phyloP scores from a whole-genome alignment of 495 filamentous ascomycete species.

The Lasiosphaeris hirsuta region DNA sequence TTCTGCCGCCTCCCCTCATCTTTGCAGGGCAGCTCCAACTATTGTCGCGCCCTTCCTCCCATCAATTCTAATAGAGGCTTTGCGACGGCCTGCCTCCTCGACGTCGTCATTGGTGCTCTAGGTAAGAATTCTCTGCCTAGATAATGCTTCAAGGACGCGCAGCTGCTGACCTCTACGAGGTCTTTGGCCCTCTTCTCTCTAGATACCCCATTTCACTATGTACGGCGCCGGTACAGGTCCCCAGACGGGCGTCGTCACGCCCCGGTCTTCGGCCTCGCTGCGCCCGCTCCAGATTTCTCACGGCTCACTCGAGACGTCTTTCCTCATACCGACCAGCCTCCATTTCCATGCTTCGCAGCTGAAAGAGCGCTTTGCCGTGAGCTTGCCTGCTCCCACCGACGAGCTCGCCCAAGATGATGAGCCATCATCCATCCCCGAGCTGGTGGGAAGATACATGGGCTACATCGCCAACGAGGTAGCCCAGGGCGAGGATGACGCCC shows the following conservation, averaged over 20 bases:
- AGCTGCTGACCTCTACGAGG: neutral
- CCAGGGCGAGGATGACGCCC: slow-evolving; percentile 83
- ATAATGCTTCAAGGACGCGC: neutral
- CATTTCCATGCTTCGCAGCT: slow-evolving; percentile 95
- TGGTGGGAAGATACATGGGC: slow-evolving; percentile 88
- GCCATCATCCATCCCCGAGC: slow-evolving; percentile 85
- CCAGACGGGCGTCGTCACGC: slow-evolving; percentile 93
- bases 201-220: slow-evolving; percentile 53
- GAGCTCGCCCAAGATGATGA: slow-evolving; percentile 97
- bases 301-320: slow-evolving; percentile 90
- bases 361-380: slow-evolving; percentile 78
- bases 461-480: slow-evolving; percentile 82
- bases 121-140: neutral
- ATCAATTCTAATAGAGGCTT: neutral
- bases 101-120: neutral
- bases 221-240: slow-evolving; percentile 80
- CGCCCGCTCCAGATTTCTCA: slow-evolving; percentile 85
- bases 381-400: slow-evolving; percentile 85
- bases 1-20: neutral
- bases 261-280: slow-evolving; percentile 81
- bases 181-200: slow-evolving; percentile 1
- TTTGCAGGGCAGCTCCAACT: neutral
- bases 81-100: neutral
- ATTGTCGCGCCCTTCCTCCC: neutral
- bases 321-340: slow-evolving; percentile 87